Percentiles rank a stretch among this genome's conserved stretches.
Conservation (phyloP, 2,329 filamentous ascomycete genomes). For the Botryosphaeria dothidea region DNA sequence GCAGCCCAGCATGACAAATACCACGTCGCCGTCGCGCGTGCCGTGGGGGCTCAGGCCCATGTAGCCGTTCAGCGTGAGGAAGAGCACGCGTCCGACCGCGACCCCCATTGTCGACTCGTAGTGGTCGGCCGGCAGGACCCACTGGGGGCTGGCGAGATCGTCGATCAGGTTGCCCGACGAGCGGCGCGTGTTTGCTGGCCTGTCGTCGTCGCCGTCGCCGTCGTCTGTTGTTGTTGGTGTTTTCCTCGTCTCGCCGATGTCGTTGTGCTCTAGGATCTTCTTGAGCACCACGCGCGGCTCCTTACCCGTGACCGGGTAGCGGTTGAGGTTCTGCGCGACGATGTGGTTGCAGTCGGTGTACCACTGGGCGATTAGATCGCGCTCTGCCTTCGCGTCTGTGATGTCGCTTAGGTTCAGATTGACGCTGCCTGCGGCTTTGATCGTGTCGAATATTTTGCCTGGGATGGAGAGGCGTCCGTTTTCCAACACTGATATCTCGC, state of each 20-base stretch:
- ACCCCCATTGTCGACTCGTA: conserved; percentile 17
- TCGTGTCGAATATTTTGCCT: conserved; percentile 12
- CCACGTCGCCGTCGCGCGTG: conserved; percentile 17
- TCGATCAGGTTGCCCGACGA: conserved; percentile 20
- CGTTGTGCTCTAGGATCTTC: conserved; percentile 10
- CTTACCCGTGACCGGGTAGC: conserved; percentile 13
- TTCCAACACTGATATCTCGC: background rate
- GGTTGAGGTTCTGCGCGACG: background rate
- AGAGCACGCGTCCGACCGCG: conserved; percentile 17
- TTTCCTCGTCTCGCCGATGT: background rate
- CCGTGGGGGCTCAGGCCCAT: conserved; percentile 19
- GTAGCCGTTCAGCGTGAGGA: conserved; percentile 13
- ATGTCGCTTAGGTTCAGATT: conserved; percentile 1
- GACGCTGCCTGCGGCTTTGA: conserved; percentile 2
- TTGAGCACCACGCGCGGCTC: background rate
- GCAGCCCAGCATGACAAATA: conserved; percentile 19
- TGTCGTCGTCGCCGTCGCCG: background rate
- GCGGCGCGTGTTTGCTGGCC: background rate
- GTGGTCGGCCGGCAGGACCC: conserved; percentile 8
- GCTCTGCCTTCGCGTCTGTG: conserved; percentile 6
- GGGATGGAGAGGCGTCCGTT: background rate
- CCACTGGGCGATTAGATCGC: conserved; percentile 10
- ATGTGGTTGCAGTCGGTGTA: conserved; percentile 4
- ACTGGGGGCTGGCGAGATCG: conserved; percentile 15
- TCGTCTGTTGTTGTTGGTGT: background rate